phyloP scores from a whole-genome alignment of 371 early-diverging fungal species.

The Mortierella sp. region DNA sequence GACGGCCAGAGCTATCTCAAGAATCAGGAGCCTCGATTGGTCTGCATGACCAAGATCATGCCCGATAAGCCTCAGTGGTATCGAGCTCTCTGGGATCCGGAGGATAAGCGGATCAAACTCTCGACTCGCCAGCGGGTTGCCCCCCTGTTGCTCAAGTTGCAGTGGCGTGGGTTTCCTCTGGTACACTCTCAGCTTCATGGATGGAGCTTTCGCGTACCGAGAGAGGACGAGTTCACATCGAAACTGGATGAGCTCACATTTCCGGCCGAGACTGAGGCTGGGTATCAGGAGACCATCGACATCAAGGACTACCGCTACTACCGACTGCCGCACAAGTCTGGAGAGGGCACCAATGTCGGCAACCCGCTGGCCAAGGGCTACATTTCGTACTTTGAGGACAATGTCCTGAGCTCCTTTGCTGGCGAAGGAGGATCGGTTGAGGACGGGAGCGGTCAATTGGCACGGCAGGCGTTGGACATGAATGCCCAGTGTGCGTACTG shows the following conservation, averaged over 20 bases:
- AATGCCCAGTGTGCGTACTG: conserved; percentile 93
- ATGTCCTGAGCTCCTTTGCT: conserved; percentile 67
- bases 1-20: conserved; percentile 61
- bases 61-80: conserved; percentile 92
- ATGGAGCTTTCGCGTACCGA: conserved; percentile 88
- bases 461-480: conserved; percentile 84
- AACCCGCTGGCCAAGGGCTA: conserved; percentile 91
- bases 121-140: conserved; percentile 81
- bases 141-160: conserved; percentile 86
- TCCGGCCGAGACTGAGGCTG: conserved; percentile 24
- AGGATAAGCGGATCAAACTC: conserved; percentile 68
- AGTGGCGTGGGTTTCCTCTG: conserved; percentile 90
- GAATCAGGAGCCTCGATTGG: conserved; percentile 61
- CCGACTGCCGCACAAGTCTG: conserved; percentile 91
- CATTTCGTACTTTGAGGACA: conserved; percentile 83
- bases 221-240: conserved; percentile 34
- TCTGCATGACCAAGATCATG: conserved; percentile 55
- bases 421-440: conserved; percentile 68
- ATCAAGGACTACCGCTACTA: conserved; percentile 66
- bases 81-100: conserved; percentile 79
- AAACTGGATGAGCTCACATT: conserved; percentile 39
- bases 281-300: conserved; percentile 33
- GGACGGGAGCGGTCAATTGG: conserved; percentile 55
- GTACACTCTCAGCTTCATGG: conserved; percentile 75
- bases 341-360: conserved; percentile 86